Percentiles rank a stretch among this genome's conserved stretches.
These are phyloP conservation scores for Tylopilus sp. DNA, from an alignment of 1,284 basidiomycete genomes.

Conservation along the genomic window DNA sequence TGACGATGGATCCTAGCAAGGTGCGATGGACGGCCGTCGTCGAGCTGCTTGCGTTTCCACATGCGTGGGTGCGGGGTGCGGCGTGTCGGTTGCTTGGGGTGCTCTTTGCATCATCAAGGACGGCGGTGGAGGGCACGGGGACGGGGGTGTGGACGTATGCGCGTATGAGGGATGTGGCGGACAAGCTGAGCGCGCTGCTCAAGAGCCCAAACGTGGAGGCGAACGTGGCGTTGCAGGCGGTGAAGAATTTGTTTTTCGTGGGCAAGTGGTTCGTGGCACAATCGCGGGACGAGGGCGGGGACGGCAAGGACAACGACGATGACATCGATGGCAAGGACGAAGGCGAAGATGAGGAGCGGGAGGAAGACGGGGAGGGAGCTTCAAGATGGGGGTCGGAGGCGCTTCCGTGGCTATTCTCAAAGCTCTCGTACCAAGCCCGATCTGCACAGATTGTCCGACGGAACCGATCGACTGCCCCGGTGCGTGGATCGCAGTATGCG, in stretches of 20 bases:
- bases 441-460: slow-evolving; percentile 68
- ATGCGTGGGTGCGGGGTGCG: slow-evolving; percentile 90
- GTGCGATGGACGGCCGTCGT: slow-evolving; percentile 67
- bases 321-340: slow-evolving; percentile 17
- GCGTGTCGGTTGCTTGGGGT: slow-evolving; percentile 76
- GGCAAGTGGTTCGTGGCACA: slow-evolving; percentile 72
- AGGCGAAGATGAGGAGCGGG: slow-evolving; percentile 23
- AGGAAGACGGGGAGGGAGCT: slow-evolving; percentile 27
- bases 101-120: slow-evolving; percentile 51
- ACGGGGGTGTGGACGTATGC: slow-evolving; percentile 42
- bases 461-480: slow-evolving; percentile 47
- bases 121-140: neutral
- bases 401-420: slow-evolving; percentile 91
- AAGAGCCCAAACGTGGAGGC: slow-evolving; percentile 81
- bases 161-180: slow-evolving; percentile 69
- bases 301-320: slow-evolving; percentile 2
- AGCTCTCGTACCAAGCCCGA: slow-evolving; percentile 84
- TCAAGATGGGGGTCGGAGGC: slow-evolving; percentile 48
- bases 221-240: slow-evolving; percentile 76
- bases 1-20: slow-evolving; percentile 28
- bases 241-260: slow-evolving; percentile 93
- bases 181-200: slow-evolving; percentile 77
- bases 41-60: slow-evolving; percentile 80
- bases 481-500: slow-evolving; percentile 21
- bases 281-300: neutral